Percentiles rank a stretch among this genome's conserved stretches.
Conservation (phyloP, 2,329 filamentous ascomycete species). For the Lasiodiplodia sp. region DNA sequence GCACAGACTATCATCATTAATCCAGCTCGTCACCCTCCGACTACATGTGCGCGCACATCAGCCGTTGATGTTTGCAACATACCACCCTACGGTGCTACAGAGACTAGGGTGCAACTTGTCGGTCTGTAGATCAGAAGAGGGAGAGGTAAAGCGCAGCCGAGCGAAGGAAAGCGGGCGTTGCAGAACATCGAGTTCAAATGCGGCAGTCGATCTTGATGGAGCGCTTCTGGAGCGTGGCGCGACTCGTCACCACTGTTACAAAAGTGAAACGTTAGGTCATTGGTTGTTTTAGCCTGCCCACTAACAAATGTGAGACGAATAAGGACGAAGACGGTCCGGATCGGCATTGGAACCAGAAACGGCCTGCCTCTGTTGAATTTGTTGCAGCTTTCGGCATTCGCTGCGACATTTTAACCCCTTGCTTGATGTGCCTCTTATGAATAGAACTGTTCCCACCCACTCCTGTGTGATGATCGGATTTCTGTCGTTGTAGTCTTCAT, state of each 20-base stretch:
- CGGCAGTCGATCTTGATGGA: background rate
- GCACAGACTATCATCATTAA: background rate
- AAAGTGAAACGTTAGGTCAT: background rate
- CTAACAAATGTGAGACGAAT: background rate
- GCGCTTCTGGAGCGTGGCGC: background rate
- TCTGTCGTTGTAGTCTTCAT: background rate
- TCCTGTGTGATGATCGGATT: background rate
- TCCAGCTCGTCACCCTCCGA: background rate
- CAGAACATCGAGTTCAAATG: background rate
- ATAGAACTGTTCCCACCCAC: background rate
- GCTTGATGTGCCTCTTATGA: background rate
- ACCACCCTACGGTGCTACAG: background rate
- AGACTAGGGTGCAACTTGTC: background rate
- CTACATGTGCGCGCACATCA: background rate
- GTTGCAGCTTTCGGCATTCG: background rate
- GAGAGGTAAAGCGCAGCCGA: background rate
- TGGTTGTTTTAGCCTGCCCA: background rate
- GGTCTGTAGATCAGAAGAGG: background rate
- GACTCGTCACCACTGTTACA: background rate
- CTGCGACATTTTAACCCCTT: conserved; percentile 3
- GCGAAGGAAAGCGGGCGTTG: background rate
- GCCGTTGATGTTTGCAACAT: background rate
- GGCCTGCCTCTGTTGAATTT: background rate
- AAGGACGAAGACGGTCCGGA: background rate
- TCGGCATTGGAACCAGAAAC: background rate